Evolutionary conservation across 352 stramenopile genomes (phyloP).

Genomic region (Halophytophthora polymorphica): DNA sequence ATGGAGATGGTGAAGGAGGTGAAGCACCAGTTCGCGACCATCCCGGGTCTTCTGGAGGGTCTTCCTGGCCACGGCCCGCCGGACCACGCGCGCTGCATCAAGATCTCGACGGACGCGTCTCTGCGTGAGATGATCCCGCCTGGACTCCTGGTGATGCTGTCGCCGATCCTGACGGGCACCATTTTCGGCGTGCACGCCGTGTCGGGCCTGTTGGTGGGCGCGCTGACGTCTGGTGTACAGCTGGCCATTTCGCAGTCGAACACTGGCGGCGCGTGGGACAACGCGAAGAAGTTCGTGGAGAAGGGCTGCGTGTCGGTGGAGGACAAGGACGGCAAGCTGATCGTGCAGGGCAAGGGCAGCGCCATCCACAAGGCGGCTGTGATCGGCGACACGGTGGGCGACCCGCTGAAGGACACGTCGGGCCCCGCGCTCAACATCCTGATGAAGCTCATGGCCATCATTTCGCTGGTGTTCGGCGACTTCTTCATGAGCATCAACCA

Average conservation of each 20-base stretch:
- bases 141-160: slow-evolving; percentile 97
- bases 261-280: slow-evolving; percentile 99
- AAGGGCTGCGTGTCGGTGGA: slow-evolving; percentile 91
- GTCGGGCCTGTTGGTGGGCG: slow-evolving; percentile 96
- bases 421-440: slow-evolving; percentile 99
- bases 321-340: slow-evolving; percentile 90
- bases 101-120: slow-evolving; percentile 98
- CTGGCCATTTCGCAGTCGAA: slow-evolving; percentile 99
- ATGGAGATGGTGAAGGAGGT: slow-evolving; percentile 99
- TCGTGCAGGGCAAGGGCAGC: slow-evolving; percentile 93
- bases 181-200: slow-evolving; percentile 98
- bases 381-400: slow-evolving; percentile 98
- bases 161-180: slow-evolving; percentile 96
- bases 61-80: slow-evolving; percentile 81
- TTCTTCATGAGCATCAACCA: slow-evolving; percentile 98
- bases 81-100: slow-evolving; percentile 94
- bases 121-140: slow-evolving; percentile 99
- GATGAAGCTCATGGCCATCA: slow-evolving; percentile 99
- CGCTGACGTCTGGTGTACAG: slow-evolving; percentile 95
- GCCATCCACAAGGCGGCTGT: slow-evolving; percentile 98
- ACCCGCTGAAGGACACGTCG: slow-evolving; percentile 99
- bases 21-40: slow-evolving; percentile 98
- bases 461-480: slow-evolving; percentile 98
- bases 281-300: slow-evolving; percentile 99
- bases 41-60: slow-evolving; percentile 97